These are phyloP conservation scores for Candida namnaoensis DNA, from an alignment of 805 yeast genomes.

Conservation along the genomic window DNA sequence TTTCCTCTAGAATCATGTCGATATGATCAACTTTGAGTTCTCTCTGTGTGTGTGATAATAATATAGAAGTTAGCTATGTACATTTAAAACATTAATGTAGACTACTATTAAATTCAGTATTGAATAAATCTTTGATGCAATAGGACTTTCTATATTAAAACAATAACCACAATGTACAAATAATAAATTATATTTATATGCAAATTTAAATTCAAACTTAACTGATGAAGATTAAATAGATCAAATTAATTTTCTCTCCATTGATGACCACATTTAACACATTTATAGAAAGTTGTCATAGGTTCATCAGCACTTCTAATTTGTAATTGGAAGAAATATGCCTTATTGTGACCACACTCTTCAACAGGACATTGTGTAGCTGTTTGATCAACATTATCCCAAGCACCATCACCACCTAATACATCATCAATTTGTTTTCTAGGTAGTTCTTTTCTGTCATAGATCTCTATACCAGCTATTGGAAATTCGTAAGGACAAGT, in stretches of 20 bases:
- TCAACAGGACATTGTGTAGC: conserved; percentile 87
- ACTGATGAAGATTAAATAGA: no score
- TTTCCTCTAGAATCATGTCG: background rate
- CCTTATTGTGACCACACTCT: conserved; percentile 78
- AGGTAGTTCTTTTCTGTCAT: conserved; percentile 73
- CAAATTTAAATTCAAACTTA: no score
- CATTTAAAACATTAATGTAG: no score
- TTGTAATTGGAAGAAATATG: conserved; percentile 94
- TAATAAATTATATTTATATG: no score
- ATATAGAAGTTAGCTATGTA: no score
- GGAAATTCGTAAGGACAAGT: conserved; percentile 96
- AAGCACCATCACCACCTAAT: conserved; percentile 92
- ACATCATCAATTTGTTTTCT: conserved; percentile 94
- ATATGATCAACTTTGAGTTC: no score
- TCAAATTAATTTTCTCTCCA: conserved; percentile 82
- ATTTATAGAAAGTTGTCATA: conserved; percentile 93
- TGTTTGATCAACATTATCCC: conserved; percentile 99
- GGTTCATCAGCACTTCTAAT: conserved; percentile 99
- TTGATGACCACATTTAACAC: conserved; percentile 87
- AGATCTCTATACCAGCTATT: conserved; percentile 74
- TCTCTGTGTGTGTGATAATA: no score
- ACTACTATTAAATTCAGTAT: no score
- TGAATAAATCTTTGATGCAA: no score
- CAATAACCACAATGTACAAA: no score
- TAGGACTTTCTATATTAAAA: no score